Conservation (phyloP, 2,329 filamentous ascomycete species). For the Beauveria asiatica region DNA sequence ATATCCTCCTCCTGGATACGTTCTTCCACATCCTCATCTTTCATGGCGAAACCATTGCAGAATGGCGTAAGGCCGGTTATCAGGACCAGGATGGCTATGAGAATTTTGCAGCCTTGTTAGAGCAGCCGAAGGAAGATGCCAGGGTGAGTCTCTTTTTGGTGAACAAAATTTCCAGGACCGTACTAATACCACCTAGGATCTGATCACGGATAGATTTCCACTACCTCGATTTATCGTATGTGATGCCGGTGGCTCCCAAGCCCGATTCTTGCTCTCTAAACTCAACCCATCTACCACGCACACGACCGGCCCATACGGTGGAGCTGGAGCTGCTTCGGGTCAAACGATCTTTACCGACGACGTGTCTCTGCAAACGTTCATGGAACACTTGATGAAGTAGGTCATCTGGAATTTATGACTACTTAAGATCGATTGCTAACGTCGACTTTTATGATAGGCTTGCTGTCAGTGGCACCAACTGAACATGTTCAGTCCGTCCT, state of each 20-base stretch:
- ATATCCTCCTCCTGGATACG: constrained; percentile 88
- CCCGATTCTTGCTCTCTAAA: constrained; percentile 92
- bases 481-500: not conserved
- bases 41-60: constrained; percentile 94
- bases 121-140: constrained; percentile 93
- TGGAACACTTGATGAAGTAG: constrained; percentile 99
- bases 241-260: constrained; percentile 95
- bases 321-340: constrained; percentile 73
- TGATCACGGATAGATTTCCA: constrained; percentile 97
- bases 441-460: constrained; percentile 29
- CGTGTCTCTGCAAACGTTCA: constrained; percentile 95
- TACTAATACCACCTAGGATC: constrained; percentile 52
- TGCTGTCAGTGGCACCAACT: constrained; percentile 57
- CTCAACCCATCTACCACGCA: constrained; percentile 97
- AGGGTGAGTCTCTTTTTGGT: constrained; percentile 51
- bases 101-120: constrained; percentile 80
- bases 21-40: constrained; percentile 99
- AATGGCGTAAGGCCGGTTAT: constrained; percentile 97
- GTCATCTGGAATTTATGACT: constrained; percentile 25
- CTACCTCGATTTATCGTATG: constrained; percentile 97
- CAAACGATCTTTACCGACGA: constrained; percentile 99
- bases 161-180: not conserved
- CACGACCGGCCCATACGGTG: constrained; percentile 85
- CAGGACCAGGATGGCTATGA: constrained; percentile 98
- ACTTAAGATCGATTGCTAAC: constrained; percentile 11